These are phyloP conservation scores for Flammula alnicola DNA, from an alignment of 1,284 basidiomycete species.

Conservation along the genomic window DNA sequence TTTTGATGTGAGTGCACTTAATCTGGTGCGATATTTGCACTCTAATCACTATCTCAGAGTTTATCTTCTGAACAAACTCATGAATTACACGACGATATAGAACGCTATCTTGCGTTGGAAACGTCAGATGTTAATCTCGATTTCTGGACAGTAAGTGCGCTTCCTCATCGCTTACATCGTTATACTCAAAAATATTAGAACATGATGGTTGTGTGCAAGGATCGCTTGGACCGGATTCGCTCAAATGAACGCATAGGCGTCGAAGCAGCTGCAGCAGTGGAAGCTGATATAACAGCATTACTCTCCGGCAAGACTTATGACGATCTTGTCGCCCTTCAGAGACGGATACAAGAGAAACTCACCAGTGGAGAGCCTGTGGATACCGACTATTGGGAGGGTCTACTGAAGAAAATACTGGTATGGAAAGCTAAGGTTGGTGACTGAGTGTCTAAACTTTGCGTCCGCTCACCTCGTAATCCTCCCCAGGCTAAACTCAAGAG, in stretches of 20 bases:
- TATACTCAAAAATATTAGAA: slow-evolving; percentile 54
- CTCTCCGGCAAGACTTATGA: slow-evolving; percentile 84
- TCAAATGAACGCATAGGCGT: slow-evolving; percentile 60
- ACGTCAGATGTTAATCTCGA: slow-evolving; percentile 86
- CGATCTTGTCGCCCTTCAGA: slow-evolving; percentile 83
- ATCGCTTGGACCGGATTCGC: slow-evolving; percentile 83
- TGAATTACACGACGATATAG: slow-evolving; percentile 94
- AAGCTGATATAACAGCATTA: slow-evolving; percentile 75
- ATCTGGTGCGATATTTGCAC: background rate
- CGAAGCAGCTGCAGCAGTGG: slow-evolving; percentile 78
- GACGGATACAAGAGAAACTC: slow-evolving; percentile 87
- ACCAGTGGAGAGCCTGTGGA: slow-evolving; percentile 93
- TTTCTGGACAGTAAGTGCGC: slow-evolving; percentile 88
- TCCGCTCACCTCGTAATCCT: slow-evolving; percentile 8
- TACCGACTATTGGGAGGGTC: slow-evolving; percentile 96
- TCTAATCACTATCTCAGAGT: slow-evolving; percentile 56
- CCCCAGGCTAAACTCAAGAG: slow-evolving; percentile 85
- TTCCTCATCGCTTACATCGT: background rate
- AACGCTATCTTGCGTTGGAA: slow-evolving; percentile 89
- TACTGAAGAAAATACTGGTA: slow-evolving; percentile 92
- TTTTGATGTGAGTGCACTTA: slow-evolving; percentile 72
- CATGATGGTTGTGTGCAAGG: slow-evolving; percentile 97
- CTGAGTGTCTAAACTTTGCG: background rate
- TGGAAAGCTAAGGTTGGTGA: slow-evolving; percentile 92
- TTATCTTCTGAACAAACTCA: slow-evolving; percentile 87